Conservation (phyloP, 305 asterid genomes). For the Rubia balearica region DNA sequence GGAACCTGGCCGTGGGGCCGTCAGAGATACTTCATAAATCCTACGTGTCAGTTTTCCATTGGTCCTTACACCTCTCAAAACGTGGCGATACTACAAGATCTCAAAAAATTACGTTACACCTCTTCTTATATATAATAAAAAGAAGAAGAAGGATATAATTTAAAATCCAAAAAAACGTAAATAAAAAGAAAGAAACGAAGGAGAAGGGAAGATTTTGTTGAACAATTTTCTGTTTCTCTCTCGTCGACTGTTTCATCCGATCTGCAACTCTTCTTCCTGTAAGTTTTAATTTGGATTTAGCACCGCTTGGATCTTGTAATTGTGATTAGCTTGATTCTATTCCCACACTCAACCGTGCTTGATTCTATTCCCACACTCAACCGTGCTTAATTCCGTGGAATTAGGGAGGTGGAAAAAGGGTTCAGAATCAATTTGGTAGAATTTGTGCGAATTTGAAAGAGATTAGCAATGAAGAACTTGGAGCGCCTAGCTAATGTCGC, state of each 20-base stretch:
- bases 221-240: slow-evolving; percentile 2
- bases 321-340: not conserved
- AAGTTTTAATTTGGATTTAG: slow-evolving; percentile 2
- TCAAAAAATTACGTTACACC: not conserved
- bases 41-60: not conserved
- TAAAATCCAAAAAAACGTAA: not conserved
- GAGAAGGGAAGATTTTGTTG: too few relatives aligned
- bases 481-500: slow-evolving; percentile 79
- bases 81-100: slow-evolving; percentile 3
- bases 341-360: not conserved
- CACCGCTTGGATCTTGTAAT: slow-evolving; percentile 4
- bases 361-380: not conserved
- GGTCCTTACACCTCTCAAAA: not conserved
- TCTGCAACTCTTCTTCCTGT: slow-evolving; percentile 14
- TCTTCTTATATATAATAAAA: not conserved
- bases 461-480: slow-evolving; percentile 45
- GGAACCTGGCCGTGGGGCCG: too few relatives aligned
- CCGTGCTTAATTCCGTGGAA: not conserved
- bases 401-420: not conserved
- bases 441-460: slow-evolving; percentile 1
- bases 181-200: not conserved
- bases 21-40: not conserved
- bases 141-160: too few relatives aligned
- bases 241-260: slow-evolving; percentile 9
- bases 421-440: slow-evolving; percentile 5